These are phyloP conservation scores for Calonectria multiphialidica DNA, from an alignment of 2,329 filamentous ascomycete genomes.

Conservation along the genomic window DNA sequence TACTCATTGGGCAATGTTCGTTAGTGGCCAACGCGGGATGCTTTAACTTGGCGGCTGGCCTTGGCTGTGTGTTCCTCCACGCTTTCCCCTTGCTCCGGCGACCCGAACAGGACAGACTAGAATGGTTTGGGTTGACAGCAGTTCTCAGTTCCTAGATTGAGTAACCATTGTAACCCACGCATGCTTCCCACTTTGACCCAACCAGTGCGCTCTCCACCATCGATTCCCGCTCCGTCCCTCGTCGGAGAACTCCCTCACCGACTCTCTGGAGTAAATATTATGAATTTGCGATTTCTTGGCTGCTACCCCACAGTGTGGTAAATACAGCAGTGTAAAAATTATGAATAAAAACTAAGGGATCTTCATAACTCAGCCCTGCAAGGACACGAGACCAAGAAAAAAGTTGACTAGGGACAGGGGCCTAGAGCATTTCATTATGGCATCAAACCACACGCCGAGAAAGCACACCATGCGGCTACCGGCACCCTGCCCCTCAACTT, in stretches of 20 bases:
- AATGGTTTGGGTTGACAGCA: constrained; percentile 1
- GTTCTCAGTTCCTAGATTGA: neutral
- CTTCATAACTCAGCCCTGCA: neutral
- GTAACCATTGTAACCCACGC: constrained; percentile 2
- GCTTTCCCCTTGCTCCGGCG: neutral
- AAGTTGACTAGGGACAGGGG: neutral
- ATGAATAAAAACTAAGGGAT: neutral
- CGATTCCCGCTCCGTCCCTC: neutral
- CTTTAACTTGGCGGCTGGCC: constrained; percentile 12
- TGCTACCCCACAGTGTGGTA: neutral
- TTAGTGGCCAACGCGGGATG: neutral
- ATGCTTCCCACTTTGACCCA: neutral
- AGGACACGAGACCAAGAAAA: neutral
- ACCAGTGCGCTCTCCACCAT: neutral
- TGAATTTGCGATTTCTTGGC: neutral
- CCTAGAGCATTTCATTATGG: neutral
- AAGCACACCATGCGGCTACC: constrained; percentile 19
- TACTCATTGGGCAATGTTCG: constrained; percentile 27
- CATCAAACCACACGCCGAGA: neutral
- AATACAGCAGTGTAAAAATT: neutral
- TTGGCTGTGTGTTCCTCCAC: constrained; percentile 10
- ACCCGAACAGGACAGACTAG: neutral
- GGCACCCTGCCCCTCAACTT: neutral
- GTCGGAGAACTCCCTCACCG: neutral
- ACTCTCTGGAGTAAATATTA: too few relatives aligned